Evolutionary conservation across 345 rosid species (phyloP).

Genomic region (Pistacia atlantica): DNA sequence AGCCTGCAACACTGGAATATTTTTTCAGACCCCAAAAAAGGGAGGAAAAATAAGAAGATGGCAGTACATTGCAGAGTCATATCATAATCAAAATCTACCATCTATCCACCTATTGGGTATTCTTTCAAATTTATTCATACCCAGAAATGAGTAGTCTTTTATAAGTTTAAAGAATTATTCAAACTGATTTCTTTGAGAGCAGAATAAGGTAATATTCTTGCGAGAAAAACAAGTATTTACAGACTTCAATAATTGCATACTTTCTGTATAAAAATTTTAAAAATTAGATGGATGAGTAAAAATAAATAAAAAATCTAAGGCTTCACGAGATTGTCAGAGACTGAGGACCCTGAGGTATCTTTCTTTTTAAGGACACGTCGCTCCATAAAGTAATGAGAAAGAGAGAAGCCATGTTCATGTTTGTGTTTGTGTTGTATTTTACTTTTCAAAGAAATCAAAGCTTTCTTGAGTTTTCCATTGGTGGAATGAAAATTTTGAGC

Average conservation of each 20-base stretch:
- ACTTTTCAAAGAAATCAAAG: not conserved
- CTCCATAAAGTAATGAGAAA: conserved; percentile 24
- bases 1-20: not conserved
- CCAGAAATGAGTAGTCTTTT: not conserved
- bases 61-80: not conserved
- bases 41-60: not conserved
- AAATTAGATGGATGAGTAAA: too few species aligned
- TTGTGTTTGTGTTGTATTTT: not conserved
- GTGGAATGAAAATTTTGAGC: conserved; percentile 21
- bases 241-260: too few species aligned
- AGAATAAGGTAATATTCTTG: not conserved
- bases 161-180: not conserved
- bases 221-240: not conserved
- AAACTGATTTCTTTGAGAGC: not conserved
- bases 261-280: too few species aligned
- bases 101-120: too few species aligned
- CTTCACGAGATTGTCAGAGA: conserved; percentile 39
- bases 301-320: conserved; percentile 10
- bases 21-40: conserved; percentile 17
- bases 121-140: too few species aligned
- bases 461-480: conserved; percentile 21
- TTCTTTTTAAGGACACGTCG: conserved; percentile 37
- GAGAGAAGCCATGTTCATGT: not conserved
- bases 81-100: not conserved
- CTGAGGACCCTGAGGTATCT: conserved; percentile 29